These are phyloP conservation scores for Exophiala mesophila DNA, from an alignment of 2,329 filamentous ascomycete species.

Conservation along the genomic window DNA sequence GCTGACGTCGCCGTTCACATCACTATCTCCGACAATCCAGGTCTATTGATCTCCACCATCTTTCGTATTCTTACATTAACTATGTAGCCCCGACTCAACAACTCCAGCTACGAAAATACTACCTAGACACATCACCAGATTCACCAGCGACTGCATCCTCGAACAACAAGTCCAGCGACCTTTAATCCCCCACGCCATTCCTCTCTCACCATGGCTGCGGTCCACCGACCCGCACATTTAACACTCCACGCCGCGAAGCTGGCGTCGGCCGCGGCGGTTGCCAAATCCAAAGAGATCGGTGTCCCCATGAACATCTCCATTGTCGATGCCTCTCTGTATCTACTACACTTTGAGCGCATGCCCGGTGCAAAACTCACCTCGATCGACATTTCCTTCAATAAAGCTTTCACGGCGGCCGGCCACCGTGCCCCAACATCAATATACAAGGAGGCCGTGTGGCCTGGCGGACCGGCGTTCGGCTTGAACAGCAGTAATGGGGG, in stretches of 20 bases:
- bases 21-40: too few relatives aligned
- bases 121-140: too few relatives aligned
- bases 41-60: too few relatives aligned
- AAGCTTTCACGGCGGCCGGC: constrained; percentile 54
- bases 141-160: too few relatives aligned
- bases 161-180: neutral
- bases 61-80: too few relatives aligned
- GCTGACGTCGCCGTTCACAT: constrained; percentile 21
- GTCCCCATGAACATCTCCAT: constrained; percentile 30
- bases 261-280: constrained; percentile 22
- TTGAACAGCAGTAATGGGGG: constrained; percentile 47
- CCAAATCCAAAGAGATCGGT: constrained; percentile 23
- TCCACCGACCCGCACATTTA: constrained; percentile 23
- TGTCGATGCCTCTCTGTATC: constrained; percentile 30
- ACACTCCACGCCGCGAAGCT: constrained; percentile 26
- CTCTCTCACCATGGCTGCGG: constrained; percentile 11
- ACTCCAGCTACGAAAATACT: too few relatives aligned
- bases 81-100: too few relatives aligned
- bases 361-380: constrained; percentile 52
- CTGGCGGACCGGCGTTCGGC: constrained; percentile 49
- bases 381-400: constrained; percentile 48
- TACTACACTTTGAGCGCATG: constrained; percentile 41
- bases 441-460: constrained; percentile 52
- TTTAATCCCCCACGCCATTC: neutral
- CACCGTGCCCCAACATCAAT: constrained; percentile 48